Percentiles rank a stretch among this genome's conserved stretches.
Conservation (phyloP, 2,329 filamentous ascomycete genomes). For the Dactylonectria macrodidyma region DNA sequence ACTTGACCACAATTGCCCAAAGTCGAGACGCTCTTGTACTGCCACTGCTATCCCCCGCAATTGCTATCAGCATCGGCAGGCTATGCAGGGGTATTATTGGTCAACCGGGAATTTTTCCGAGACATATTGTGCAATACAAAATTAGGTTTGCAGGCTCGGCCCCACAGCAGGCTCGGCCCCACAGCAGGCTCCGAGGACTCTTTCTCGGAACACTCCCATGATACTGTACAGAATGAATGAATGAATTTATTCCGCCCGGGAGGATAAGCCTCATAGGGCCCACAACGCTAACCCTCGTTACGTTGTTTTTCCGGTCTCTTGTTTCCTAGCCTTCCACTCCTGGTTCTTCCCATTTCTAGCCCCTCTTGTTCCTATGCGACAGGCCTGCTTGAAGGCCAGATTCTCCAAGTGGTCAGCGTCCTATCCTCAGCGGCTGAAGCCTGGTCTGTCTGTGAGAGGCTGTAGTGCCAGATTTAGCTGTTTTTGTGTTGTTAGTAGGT, state of each 20-base stretch:
- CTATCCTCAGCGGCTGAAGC: slow-evolving; percentile 23
- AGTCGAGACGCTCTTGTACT: too few relatives aligned
- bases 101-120: too few relatives aligned
- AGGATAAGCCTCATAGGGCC: background rate
- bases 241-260: slow-evolving; percentile 3
- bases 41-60: too few relatives aligned
- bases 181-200: too few relatives aligned
- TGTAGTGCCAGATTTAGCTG: background rate
- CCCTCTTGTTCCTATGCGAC: slow-evolving; percentile 9
- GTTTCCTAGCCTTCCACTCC: background rate
- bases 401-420: slow-evolving; percentile 27
- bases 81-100: too few relatives aligned
- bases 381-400: slow-evolving; percentile 27
- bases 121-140: too few relatives aligned
- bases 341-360: slow-evolving; percentile 5
- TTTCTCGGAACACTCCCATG: too few relatives aligned
- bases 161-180: too few relatives aligned
- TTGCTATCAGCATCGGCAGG: too few relatives aligned
- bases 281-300: background rate
- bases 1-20: too few relatives aligned
- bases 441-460: background rate
- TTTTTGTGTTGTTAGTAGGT: slow-evolving; percentile 10
- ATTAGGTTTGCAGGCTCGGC: too few relatives aligned
- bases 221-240: background rate
- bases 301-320: background rate